These are phyloP conservation scores for Herpetospermum pedunculosum DNA, from an alignment of 306 rosid genomes.

Conservation along the genomic window DNA sequence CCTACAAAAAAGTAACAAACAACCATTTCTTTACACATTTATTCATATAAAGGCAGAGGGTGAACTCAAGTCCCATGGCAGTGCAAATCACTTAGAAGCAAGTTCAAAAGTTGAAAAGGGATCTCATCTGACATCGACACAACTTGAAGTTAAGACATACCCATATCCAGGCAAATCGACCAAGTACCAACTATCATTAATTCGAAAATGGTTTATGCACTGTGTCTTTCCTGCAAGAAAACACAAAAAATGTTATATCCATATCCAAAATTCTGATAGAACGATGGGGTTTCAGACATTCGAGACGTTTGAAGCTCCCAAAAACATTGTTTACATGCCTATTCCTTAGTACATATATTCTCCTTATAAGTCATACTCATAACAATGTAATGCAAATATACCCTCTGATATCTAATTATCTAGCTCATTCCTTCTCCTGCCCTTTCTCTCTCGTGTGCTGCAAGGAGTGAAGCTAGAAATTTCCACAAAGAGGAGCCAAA, in stretches of 20 bases:
- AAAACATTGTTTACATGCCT: neutral
- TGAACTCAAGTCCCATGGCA: neutral
- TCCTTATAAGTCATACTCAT: neutral
- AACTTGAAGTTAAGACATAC: slow-evolving; percentile 31
- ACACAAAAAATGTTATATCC: neutral
- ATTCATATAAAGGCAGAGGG: neutral
- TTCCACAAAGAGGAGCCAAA: neutral
- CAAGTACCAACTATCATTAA: slow-evolving; percentile 83
- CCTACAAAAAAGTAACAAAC: slow-evolving; percentile 22
- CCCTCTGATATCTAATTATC: neutral
- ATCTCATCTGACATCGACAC: neutral
- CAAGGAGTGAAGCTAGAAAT: neutral
- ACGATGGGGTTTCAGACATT: neutral
- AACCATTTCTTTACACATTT: slow-evolving; percentile 5
- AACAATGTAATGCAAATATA: neutral
- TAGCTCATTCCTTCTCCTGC: neutral
- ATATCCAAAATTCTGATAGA: neutral
- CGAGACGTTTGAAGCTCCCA: neutral
- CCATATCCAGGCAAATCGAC: slow-evolving; percentile 99
- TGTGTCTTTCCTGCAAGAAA: slow-evolving; percentile 76
- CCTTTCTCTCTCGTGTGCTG: neutral
- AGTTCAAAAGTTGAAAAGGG: neutral
- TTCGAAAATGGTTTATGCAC: slow-evolving; percentile 90
- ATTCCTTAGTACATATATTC: neutral
- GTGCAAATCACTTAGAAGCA: neutral